Evolutionary conservation across 139 green algal genomes (phyloP).

Genomic region (Chloropicon primus): DNA sequence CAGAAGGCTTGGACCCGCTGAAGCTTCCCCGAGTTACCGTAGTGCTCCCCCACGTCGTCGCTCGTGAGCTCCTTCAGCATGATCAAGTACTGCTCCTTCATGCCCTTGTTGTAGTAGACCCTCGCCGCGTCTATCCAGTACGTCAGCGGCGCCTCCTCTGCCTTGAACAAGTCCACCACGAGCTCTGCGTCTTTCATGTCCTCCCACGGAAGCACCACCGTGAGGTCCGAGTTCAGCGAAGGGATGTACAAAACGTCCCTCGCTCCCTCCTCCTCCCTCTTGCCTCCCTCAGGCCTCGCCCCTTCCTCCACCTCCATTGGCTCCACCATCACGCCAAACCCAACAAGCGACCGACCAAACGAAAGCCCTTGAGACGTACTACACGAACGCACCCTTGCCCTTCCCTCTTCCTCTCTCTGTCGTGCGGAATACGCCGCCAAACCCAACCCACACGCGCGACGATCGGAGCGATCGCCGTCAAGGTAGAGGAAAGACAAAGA

Average conservation of each 20-base stretch:
- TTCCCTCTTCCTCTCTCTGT: no score
- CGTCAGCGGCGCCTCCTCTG: not conserved
- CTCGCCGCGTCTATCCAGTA: not conserved
- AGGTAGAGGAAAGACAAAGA: no score
- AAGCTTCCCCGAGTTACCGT: not conserved
- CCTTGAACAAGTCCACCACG: not conserved
- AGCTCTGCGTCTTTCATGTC: not conserved
- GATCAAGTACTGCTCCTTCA: not conserved
- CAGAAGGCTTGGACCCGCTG: not conserved
- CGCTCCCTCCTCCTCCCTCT: not conserved
- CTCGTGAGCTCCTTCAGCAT: not conserved
- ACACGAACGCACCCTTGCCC: no score
- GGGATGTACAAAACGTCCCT: not conserved
- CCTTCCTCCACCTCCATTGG: not conserved
- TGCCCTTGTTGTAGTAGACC: not conserved
- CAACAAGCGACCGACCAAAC: no score
- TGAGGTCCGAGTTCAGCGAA: not conserved
- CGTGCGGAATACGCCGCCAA: no score
- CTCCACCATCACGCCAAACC: not conserved
- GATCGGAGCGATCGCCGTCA: no score
- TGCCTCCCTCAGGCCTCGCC: not conserved
- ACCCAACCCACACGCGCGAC: no score
- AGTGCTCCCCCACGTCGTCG: not conserved
- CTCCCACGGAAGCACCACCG: not conserved
- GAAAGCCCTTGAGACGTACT: no score